Conservation (phyloP, 345 rosid genomes). For the Fremontodendron californicum region DNA sequence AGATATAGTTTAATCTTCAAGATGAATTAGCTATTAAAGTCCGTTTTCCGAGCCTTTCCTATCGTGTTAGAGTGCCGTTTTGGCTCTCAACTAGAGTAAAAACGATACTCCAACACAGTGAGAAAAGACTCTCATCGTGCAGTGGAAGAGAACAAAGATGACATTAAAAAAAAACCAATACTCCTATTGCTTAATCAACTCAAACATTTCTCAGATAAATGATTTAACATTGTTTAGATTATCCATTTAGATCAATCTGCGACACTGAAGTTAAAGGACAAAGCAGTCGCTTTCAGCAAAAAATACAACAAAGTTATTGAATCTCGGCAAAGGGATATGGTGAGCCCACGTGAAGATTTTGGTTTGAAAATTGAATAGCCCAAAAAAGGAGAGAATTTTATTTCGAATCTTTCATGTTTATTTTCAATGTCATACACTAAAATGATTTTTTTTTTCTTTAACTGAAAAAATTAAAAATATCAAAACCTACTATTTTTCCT, state of each 20-base stretch:
- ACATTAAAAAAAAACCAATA: neutral
- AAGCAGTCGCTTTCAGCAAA: neutral
- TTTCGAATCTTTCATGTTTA: neutral
- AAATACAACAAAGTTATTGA: neutral
- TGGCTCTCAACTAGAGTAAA: too few species aligned
- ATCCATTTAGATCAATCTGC: neutral
- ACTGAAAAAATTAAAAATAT: too few species aligned
- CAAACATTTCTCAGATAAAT: neutral
- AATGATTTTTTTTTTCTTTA: too few species aligned
- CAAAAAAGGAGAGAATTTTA: neutral
- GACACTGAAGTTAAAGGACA: neutral
- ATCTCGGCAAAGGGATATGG: neutral
- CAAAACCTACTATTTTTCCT: too few species aligned
- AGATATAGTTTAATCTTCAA: neutral
- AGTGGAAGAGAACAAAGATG: neutral
- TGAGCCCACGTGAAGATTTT: constrained; percentile 6
- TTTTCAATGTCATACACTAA: neutral
- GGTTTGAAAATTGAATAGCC: neutral
- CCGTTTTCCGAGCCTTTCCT: too few species aligned
- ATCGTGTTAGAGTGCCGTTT: too few species aligned
- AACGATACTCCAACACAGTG: too few species aligned
- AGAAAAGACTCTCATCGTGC: too few species aligned
- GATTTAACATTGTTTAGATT: neutral
- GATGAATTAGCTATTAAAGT: too few species aligned
- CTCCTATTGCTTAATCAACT: neutral